Conservation (phyloP, 148 eudicot species). For the Tetragonia tetragonoides region DNA sequence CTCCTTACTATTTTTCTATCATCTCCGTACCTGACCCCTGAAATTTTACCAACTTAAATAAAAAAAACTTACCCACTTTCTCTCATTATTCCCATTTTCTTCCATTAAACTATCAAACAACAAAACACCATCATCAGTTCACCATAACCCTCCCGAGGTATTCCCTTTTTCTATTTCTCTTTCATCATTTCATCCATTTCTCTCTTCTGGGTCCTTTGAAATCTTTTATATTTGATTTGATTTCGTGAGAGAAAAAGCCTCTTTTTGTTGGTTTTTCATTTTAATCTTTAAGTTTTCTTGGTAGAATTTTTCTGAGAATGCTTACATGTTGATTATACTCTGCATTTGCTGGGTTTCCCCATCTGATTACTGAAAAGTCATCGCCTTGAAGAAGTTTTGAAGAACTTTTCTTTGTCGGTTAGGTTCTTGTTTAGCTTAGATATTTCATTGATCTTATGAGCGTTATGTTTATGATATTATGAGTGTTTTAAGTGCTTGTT, state of each 20-base stretch:
- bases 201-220: background rate
- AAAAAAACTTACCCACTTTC: background rate
- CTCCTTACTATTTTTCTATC: background rate
- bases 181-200: background rate
- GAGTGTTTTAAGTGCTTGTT: background rate
- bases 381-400: too few species aligned
- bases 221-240: background rate
- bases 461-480: too few species aligned
- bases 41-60: background rate
- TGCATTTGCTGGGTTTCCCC: too few species aligned
- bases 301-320: too few species aligned
- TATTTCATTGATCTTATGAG: too few species aligned
- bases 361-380: too few species aligned
- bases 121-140: background rate
- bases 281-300: too few species aligned
- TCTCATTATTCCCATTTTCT: background rate
- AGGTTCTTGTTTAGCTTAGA: too few species aligned
- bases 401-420: too few species aligned
- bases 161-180: background rate
- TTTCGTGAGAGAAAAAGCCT: background rate
- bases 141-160: background rate
- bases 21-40: background rate
- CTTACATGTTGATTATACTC: too few species aligned
- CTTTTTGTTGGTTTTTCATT: background rate
- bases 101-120: too few species aligned